phyloP scores from a whole-genome alignment of 2,329 filamentous ascomycete species.

The Rosellinia necatrix region DNA sequence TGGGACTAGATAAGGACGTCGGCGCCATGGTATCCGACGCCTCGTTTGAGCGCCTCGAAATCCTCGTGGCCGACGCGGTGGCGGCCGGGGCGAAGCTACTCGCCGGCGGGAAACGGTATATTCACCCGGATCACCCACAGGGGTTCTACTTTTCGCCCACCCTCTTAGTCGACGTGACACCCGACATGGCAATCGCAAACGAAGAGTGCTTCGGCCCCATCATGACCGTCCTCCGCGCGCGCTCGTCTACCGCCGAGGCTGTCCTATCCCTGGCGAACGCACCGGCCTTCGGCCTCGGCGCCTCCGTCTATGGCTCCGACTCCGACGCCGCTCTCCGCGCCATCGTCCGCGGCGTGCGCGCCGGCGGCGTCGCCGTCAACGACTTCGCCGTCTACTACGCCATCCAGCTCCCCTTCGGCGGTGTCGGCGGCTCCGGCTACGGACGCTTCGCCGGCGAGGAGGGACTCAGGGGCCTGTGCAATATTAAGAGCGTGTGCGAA shows the following conservation, averaged over 20 bases:
- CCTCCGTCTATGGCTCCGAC: constrained; percentile 81
- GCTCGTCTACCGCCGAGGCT: constrained; percentile 60
- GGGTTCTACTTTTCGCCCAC: constrained; percentile 95
- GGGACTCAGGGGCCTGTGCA: constrained; percentile 82
- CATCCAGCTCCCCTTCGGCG: constrained; percentile 92
- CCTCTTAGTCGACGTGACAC: constrained; percentile 85
- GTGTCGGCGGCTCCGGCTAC: constrained; percentile 86
- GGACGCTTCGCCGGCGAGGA: constrained; percentile 92
- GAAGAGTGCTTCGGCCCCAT: constrained; percentile 93
- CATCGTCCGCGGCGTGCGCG: constrained; percentile 71
- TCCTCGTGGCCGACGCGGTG: constrained; percentile 77
- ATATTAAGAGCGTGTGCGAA: constrained; percentile 82
- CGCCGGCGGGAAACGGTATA: constrained; percentile 73
- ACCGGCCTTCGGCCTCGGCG: constrained; percentile 83
- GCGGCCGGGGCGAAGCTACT: constrained; percentile 78
- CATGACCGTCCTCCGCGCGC: constrained; percentile 80
- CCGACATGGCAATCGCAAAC: constrained; percentile 83
- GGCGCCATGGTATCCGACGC: constrained; percentile 87
- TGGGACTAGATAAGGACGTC: constrained; percentile 80
- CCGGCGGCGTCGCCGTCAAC: constrained; percentile 93
- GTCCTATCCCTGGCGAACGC: constrained; percentile 82
- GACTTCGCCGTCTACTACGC: constrained; percentile 95
- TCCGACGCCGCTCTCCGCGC: constrained; percentile 61
- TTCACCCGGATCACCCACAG: constrained; percentile 72
- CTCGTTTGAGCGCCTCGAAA: constrained; percentile 76